Evolutionary conservation across 106 monocot species (phyloP), one percentile per base, ranked within the genome.

Genomic region (Chionographis japonica): DNA sequence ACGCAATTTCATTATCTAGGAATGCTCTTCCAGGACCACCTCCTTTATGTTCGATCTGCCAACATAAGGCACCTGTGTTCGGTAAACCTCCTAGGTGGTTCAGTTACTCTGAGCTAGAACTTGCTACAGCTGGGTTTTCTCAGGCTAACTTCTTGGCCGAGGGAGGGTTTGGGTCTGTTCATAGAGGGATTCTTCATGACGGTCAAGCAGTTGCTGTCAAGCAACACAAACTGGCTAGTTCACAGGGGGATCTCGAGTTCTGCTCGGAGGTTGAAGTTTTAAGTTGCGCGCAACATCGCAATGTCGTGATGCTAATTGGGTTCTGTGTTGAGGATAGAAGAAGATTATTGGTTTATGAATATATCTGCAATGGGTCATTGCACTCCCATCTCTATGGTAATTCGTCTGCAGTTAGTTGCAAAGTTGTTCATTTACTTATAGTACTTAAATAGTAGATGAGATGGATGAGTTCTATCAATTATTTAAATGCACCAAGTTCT

Each of bases 251-350:
- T 69, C 66, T 43, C 19, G 94, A 94, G 78, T 94, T 94, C 56
- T 94, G 94, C 40, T 86, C 94, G 19, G 94, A 94, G 54, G 94
- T 94, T 3, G 90, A 94, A 73, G 94, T 94, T 65, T 69, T 94
- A 51, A 94, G 90, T 65, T 90, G 94, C 61, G 94, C 94, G 50
- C 94, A 94, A 54, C 94, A 94, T 65, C 76, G 94, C 4, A 94
- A 94, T 74, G 90, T 94, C 46, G 94, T 94, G 50, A 94, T 85
- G 90, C 59, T 94, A 36, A 90, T 94, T 68, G 94, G 94, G 19
- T 90, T 84, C 63, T 94, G 94, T 75, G 78, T 87, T 37, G 90
- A 94, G 77, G 79, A 80, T 54, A 76, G 63, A 38, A 86, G 77
- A 77, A 90, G 90, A 63, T 72, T 94, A 75, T 70, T 94, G 51